Percentiles rank a stretch among this genome's conserved stretches.
phyloP scores from a whole-genome alignment of 495 filamentous ascomycete genomes.

The Penicillium waksmanii region DNA sequence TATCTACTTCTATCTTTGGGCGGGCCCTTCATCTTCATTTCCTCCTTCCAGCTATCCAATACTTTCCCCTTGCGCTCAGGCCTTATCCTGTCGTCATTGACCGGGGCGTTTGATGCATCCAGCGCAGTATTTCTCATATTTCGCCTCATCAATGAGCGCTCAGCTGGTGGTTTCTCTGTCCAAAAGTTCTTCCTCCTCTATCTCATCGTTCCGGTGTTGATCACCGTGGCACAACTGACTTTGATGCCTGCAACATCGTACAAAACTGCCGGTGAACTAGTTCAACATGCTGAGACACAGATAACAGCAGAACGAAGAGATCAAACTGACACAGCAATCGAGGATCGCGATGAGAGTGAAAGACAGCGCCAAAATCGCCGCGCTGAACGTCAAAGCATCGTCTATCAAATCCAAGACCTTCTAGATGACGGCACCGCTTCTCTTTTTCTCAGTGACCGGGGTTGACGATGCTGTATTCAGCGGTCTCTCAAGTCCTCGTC shows the following conservation, averaged over 20 bases:
- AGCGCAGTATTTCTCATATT: constrained; percentile 90
- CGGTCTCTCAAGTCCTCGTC: not conserved
- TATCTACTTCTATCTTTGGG: constrained; percentile 84
- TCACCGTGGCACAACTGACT: constrained; percentile 68
- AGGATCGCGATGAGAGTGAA: constrained; percentile 53
- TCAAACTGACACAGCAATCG: constrained; percentile 57
- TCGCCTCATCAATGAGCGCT: constrained; percentile 70
- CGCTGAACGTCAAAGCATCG: constrained; percentile 66
- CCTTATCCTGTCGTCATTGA: constrained; percentile 80
- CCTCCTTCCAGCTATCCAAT: constrained; percentile 91
- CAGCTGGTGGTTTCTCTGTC: constrained; percentile 61
- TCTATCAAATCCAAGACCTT: constrained; percentile 74
- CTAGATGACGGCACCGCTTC: constrained; percentile 53
- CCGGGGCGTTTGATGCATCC: constrained; percentile 87
- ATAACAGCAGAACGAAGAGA: constrained; percentile 54
- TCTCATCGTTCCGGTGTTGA: constrained; percentile 72
- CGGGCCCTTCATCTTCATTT: constrained; percentile 89
- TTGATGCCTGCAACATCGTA: constrained; percentile 82
- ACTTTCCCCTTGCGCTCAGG: constrained; percentile 86
- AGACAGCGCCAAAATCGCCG: constrained; percentile 66
- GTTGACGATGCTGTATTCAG: constrained; percentile 24
- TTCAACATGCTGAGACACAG: constrained; percentile 67
- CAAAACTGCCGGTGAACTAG: constrained; percentile 84
- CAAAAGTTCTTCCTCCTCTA: constrained; percentile 78
- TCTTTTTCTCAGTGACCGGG: not conserved